phyloP scores from a whole-genome alignment of 208 protist genomes.

The Phytomonas francai region DNA sequence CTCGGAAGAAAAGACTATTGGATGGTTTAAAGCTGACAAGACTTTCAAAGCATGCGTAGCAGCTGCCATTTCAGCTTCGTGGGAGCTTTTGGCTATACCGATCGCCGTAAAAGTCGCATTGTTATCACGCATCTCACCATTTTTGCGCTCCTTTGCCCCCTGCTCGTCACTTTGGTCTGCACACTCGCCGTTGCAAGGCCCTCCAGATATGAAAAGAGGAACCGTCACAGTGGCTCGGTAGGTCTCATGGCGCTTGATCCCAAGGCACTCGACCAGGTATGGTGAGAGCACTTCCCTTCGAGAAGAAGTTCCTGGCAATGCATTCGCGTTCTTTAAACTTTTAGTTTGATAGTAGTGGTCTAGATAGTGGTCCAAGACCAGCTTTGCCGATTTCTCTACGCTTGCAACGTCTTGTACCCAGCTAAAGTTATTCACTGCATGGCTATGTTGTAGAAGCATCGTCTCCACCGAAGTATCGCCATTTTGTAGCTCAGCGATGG shows the following conservation, averaged over 20 bases:
- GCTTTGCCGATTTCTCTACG: conserved; percentile 21
- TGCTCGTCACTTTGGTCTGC: background rate
- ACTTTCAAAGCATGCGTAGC: conserved; percentile 66
- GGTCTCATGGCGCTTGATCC: conserved; percentile 35
- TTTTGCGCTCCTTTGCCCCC: background rate
- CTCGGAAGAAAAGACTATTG: conserved; percentile 3
- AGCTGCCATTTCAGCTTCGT: conserved; percentile 49
- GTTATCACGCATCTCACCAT: background rate
- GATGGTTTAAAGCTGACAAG: conserved; percentile 36
- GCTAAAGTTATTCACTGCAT: conserved; percentile 14
- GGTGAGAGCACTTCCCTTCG: conserved; percentile 9
- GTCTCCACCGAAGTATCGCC: conserved; percentile 31
- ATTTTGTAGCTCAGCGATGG: conserved; percentile 1
- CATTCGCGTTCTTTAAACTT: background rate
- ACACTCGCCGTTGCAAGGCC: background rate
- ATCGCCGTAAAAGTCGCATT: conserved; percentile 59
- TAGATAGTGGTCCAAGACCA: conserved; percentile 47
- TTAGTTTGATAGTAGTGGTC: conserved; percentile 11
- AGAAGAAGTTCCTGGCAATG: background rate
- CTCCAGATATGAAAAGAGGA: conserved; percentile 20
- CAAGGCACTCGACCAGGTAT: conserved; percentile 64
- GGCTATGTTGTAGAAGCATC: conserved; percentile 46
- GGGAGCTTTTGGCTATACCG: conserved; percentile 41
- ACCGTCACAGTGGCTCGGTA: conserved; percentile 75
- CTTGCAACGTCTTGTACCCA: background rate